Evolutionary conservation across 1,139 yeast species (phyloP).

Genomic region (Pichia sp.): DNA sequence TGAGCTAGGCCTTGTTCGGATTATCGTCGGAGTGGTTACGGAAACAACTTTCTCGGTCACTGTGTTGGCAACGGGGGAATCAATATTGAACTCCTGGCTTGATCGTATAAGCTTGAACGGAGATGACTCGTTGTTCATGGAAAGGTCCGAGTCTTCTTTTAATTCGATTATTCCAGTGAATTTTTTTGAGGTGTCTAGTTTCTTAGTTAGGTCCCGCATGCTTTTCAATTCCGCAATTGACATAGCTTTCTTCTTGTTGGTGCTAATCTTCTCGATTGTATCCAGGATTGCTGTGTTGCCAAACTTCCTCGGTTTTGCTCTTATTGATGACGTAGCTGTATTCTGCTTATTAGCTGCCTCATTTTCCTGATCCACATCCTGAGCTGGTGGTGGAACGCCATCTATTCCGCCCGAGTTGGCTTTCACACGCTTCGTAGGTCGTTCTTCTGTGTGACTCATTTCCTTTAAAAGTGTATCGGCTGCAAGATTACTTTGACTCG

Average conservation of each 20-base stretch:
- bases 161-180: conserved; percentile 6
- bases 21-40: conserved; percentile 2
- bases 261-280: conserved; percentile 4
- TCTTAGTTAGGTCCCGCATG: conserved; percentile 5
- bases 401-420: not conserved
- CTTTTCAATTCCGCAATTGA: conserved; percentile 9
- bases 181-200: not conserved
- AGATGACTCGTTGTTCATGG: conserved; percentile 9
- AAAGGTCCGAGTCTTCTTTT: conserved; percentile 13
- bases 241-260: conserved; percentile 9
- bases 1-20: conserved; percentile 23
- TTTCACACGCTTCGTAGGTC: conserved; percentile 5
- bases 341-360: not conserved
- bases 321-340: not conserved
- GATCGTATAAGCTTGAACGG: conserved; percentile 16
- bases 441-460: conserved; percentile 7
- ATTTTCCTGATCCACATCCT: not conserved
- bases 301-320: not conserved
- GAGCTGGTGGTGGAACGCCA: not conserved
- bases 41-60: not conserved
- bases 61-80: not conserved
- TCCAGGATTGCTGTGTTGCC: conserved; percentile 1
- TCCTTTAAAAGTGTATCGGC: not conserved
- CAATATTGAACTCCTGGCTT: conserved; percentile 17
- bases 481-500: not conserved